These are phyloP conservation scores for Sanguinoderma infundibulare DNA, from an alignment of 1,284 basidiomycete genomes.

Conservation along the genomic window DNA sequence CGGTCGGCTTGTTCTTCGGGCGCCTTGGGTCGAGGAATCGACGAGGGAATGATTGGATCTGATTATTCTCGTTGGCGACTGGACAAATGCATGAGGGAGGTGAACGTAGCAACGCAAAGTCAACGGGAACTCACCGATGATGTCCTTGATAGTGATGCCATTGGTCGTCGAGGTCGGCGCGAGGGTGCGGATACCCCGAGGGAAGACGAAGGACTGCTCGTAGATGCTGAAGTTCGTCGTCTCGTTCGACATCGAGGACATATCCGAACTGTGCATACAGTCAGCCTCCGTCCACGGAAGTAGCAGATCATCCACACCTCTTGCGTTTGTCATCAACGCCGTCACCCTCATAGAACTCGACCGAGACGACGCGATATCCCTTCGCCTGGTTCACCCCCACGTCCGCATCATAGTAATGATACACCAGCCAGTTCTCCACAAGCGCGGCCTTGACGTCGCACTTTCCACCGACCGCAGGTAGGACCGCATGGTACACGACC, in stretches of 20 bases:
- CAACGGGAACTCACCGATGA: slow-evolving; percentile 65
- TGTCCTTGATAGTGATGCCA: slow-evolving; percentile 87
- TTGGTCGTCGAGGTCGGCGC: slow-evolving; percentile 83
- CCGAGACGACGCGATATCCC: slow-evolving; percentile 74
- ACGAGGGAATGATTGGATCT: slow-evolving; percentile 79
- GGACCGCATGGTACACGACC: slow-evolving; percentile 65
- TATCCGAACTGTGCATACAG: slow-evolving; percentile 59
- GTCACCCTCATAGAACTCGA: slow-evolving; percentile 87
- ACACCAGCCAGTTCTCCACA: slow-evolving; percentile 94
- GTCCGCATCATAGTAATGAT: slow-evolving; percentile 77
- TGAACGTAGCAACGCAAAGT: neutral
- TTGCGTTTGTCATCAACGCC: slow-evolving; percentile 65
- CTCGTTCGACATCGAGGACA: slow-evolving; percentile 68
- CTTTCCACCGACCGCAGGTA: slow-evolving; percentile 49
- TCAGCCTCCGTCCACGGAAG: slow-evolving; percentile 6
- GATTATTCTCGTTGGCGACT: slow-evolving; percentile 82
- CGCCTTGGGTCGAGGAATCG: slow-evolving; percentile 85
- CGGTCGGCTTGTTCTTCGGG: slow-evolving; percentile 78
- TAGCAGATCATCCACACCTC: slow-evolving; percentile 55
- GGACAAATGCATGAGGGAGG: neutral
- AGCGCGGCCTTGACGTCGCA: slow-evolving; percentile 75
- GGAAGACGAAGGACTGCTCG: slow-evolving; percentile 76
- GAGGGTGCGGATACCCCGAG: slow-evolving; percentile 71
- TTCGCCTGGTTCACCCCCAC: slow-evolving; percentile 57
- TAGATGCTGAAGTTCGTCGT: slow-evolving; percentile 57